phyloP scores from a whole-genome alignment of 2,329 filamentous ascomycete species.

The Aspergillus bombycis region DNA sequence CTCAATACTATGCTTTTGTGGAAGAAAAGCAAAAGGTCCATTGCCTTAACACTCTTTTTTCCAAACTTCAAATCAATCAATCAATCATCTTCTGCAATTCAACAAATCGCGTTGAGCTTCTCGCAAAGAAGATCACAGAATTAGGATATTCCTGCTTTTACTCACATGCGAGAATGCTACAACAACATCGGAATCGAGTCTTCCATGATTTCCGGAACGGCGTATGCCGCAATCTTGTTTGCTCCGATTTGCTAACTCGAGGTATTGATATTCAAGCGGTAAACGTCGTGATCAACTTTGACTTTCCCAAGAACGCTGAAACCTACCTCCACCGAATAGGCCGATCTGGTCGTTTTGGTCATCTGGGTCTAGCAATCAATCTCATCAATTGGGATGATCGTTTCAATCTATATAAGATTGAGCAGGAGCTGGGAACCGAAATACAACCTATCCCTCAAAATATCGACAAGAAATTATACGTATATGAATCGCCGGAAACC shows the following conservation, averaged over 20 bases:
- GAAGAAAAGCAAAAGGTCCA: conserved; percentile 99
- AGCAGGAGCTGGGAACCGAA: conserved; percentile 94
- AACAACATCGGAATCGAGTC: conserved; percentile 94
- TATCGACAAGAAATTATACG: conserved; percentile 97
- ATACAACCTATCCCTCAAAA: conserved; percentile 92
- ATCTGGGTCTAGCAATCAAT: conserved; percentile 96
- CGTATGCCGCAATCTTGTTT: conserved; percentile 96
- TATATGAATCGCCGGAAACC: conserved; percentile 93
- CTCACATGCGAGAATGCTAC: conserved; percentile 97
- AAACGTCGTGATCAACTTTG: conserved; percentile 99
- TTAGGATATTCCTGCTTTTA: conserved; percentile 99
- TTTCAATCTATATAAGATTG: conserved; percentile 98
- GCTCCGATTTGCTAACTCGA: conserved; percentile 94
- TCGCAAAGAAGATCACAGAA: conserved; percentile 99
- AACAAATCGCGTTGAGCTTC: conserved; percentile 93
- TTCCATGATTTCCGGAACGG: conserved; percentile 99
- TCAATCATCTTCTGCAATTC: conserved; percentile 99
- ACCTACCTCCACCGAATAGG: conserved; percentile 98
- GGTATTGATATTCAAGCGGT: conserved; percentile 99
- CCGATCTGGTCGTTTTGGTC: conserved; percentile 94
- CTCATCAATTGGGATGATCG: conserved; percentile 99
- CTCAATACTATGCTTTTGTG: conserved; percentile 98
- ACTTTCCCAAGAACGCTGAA: conserved; percentile 99
- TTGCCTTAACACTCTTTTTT: conserved; percentile 97
- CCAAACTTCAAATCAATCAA: conserved; percentile 98